These are phyloP conservation scores for Aspergillus campestris DNA, from an alignment of 495 filamentous ascomycete species.

Conservation along the genomic window DNA sequence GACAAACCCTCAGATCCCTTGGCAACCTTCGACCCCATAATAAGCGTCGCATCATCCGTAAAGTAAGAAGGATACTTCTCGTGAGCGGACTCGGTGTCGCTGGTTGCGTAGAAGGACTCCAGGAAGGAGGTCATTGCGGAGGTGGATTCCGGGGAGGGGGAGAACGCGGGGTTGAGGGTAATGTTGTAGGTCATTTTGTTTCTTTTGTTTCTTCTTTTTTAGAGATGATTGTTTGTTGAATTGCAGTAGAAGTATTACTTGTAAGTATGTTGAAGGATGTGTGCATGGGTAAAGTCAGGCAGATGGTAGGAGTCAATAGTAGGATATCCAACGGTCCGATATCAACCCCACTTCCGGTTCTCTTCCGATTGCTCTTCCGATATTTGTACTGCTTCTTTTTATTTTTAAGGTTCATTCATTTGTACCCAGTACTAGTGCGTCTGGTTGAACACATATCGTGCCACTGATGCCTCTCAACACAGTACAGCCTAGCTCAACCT, in stretches of 20 bases:
- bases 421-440: no score
- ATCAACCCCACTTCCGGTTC: no score
- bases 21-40: conserved; percentile 47
- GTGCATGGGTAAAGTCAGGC: no score
- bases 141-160: conserved; percentile 16
- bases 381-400: no score
- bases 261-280: no score
- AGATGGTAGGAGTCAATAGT: no score
- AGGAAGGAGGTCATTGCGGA: conserved; percentile 39
- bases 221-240: not conserved
- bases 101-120: conserved; percentile 49
- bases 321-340: no score
- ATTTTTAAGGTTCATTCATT: no score
- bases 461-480: not conserved
- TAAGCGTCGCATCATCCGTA: conserved; percentile 46
- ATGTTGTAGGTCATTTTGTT: conserved; percentile 32
- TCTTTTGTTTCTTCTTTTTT: not conserved
- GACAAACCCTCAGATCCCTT: conserved; percentile 42
- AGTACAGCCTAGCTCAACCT: not conserved
- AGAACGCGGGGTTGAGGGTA: conserved; percentile 20
- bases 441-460: not conserved
- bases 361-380: no score
- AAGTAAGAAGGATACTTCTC: conserved; percentile 48
- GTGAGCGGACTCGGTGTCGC: conserved; percentile 48
- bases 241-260: no score